These are phyloP conservation scores for Mycena pura DNA, from an alignment of 768 basidiomycete species.

Conservation along the genomic window DNA sequence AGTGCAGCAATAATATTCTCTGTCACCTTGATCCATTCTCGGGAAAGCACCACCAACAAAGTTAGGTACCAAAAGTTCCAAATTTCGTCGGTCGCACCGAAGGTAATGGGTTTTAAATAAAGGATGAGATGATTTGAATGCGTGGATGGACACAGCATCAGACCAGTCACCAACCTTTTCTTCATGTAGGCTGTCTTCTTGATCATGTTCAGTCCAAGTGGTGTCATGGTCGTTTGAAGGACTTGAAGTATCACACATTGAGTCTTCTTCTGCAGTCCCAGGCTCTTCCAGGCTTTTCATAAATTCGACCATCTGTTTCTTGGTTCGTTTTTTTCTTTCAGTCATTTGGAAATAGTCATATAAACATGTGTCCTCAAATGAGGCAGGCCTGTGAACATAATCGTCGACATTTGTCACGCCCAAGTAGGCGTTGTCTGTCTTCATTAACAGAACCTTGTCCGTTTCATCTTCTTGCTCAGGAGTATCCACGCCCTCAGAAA, in stretches of 20 bases:
- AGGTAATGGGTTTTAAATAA: neutral
- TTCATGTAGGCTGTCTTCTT: too few relatives aligned
- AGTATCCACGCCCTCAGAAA: too few relatives aligned
- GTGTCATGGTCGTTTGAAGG: too few relatives aligned
- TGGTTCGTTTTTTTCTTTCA: neutral
- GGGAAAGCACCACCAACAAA: too few relatives aligned
- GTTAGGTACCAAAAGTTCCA: constrained; percentile 27
- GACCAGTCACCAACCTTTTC: too few relatives aligned
- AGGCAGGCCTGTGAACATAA: neutral
- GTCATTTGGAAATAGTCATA: neutral
- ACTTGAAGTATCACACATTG: too few relatives aligned
- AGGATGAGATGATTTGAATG: neutral
- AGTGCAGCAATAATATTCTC: too few relatives aligned
- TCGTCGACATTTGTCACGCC: neutral
- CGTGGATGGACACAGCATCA: too few relatives aligned
- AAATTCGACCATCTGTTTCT: neutral
- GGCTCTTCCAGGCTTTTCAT: neutral
- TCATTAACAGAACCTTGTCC: neutral
- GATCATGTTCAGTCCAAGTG: too few relatives aligned
- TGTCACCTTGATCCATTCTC: too few relatives aligned
- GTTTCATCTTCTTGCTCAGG: too few relatives aligned
- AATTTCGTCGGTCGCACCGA: neutral
- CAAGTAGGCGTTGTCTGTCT: neutral
- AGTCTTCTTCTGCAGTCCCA: neutral
- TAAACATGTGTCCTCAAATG: neutral